phyloP scores from a whole-genome alignment of 352 stramenopile species.

The Phytophthora podocarpi region DNA sequence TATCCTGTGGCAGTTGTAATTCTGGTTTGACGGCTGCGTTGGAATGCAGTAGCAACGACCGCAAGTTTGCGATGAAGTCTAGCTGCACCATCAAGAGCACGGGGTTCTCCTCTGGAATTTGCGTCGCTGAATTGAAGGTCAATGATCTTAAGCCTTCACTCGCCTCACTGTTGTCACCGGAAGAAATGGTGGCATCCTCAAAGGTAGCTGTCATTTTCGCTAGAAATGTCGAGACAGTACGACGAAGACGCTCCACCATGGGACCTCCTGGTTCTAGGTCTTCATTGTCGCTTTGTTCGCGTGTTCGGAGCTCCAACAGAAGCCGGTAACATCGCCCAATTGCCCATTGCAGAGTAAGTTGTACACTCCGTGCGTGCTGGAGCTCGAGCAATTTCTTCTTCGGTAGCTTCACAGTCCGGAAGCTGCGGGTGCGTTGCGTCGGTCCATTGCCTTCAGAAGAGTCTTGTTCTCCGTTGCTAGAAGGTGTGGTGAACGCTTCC shows the following conservation, averaged over 20 bases:
- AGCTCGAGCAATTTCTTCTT: constrained; percentile 27
- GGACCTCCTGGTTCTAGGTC: constrained; percentile 14
- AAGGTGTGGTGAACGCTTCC: constrained; percentile 46
- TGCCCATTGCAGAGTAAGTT: constrained; percentile 61
- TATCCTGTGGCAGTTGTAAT: constrained; percentile 31
- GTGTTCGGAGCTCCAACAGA: constrained; percentile 40
- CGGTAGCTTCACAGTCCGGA: constrained; percentile 15
- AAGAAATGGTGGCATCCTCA: constrained; percentile 9
- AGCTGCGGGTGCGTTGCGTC: constrained; percentile 8
- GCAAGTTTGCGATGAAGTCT: constrained; percentile 57
- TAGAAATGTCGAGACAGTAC: constrained; percentile 25
- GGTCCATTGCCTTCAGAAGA: not conserved
- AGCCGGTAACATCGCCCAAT: constrained; percentile 59
- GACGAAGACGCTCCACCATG: constrained; percentile 21
- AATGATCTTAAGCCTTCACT: constrained; percentile 12
- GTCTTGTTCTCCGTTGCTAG: constrained; percentile 17
- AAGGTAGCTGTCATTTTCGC: constrained; percentile 31
- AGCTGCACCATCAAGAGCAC: constrained; percentile 69
- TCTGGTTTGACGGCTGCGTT: constrained; percentile 9
- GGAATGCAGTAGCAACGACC: constrained; percentile 26
- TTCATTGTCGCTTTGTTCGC: constrained; percentile 5
- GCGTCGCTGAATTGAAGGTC: constrained; percentile 5
- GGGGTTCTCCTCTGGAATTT: constrained; percentile 19
- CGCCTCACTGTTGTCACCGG: constrained; percentile 5
- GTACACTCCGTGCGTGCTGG: constrained; percentile 24